These are phyloP conservation scores for Epichloe gansuensis DNA, from an alignment of 2,329 filamentous ascomycete genomes.

Conservation along the genomic window DNA sequence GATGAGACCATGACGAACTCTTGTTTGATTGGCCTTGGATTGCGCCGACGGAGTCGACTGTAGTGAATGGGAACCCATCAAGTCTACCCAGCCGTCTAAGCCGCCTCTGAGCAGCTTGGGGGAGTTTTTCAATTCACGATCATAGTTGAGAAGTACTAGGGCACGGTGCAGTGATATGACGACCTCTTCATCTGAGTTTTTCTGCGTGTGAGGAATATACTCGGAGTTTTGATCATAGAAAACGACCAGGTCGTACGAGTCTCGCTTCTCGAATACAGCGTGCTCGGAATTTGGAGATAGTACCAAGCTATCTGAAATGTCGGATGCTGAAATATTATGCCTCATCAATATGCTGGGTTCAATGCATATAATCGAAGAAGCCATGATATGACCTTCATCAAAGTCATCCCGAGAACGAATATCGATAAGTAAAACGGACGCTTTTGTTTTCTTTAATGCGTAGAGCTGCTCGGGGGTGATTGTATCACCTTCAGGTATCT, in stretches of 20 bases:
- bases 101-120: conserved; percentile 75
- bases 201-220: conserved; percentile 28
- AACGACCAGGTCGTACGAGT: conserved; percentile 75
- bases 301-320: conserved; percentile 55
- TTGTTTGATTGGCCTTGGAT: conserved; percentile 8
- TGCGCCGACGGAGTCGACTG: conserved; percentile 27
- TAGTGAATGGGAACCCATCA: conserved; percentile 59
- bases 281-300: conserved; percentile 65
- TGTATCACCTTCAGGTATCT: conserved; percentile 39
- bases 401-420: conserved; percentile 68
- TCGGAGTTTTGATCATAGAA: conserved; percentile 70
- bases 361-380: conserved; percentile 73
- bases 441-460: conserved; percentile 47
- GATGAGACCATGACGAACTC: conserved; percentile 15
- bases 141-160: conserved; percentile 70
- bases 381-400: conserved; percentile 80
- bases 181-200: conserved; percentile 33
- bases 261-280: conserved; percentile 54
- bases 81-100: conserved; percentile 71
- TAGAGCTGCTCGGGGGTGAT: conserved; percentile 61
- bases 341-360: conserved; percentile 65
- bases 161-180: conserved; percentile 66
- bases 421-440: conserved; percentile 70
- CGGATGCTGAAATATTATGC: conserved; percentile 48
- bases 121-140: conserved; percentile 60